Percentiles rank a stretch among this genome's conserved stretches.
These are phyloP conservation scores for Kodamaea sp. DNA, from an alignment of 1,139 yeast genomes.

Conservation along the genomic window DNA sequence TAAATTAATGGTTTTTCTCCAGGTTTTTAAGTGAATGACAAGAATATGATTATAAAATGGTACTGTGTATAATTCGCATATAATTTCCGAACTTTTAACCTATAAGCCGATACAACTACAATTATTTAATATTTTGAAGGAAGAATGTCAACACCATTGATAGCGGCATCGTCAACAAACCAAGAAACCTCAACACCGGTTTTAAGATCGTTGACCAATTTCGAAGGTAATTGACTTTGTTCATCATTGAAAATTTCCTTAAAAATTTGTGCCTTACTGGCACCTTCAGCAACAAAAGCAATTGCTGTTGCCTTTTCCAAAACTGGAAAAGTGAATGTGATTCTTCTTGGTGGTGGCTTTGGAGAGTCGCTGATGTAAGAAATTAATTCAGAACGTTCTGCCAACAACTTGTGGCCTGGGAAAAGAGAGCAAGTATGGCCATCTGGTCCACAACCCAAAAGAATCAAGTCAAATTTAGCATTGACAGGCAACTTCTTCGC, in stretches of 20 bases:
- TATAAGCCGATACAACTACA: too few relatives aligned
- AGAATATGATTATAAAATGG: too few relatives aligned
- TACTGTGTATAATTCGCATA: too few relatives aligned
- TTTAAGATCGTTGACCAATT: conserved; percentile 57
- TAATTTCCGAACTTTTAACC: too few relatives aligned
- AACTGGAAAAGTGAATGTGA: conserved; percentile 66
- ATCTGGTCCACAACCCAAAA: conserved; percentile 77
- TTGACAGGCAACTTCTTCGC: conserved; percentile 41
- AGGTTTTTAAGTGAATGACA: too few relatives aligned
- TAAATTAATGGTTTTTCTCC: too few relatives aligned
- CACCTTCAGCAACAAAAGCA: conserved; percentile 88
- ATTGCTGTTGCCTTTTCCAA: conserved; percentile 53
- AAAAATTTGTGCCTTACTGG: conserved; percentile 72
- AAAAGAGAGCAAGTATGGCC: conserved; percentile 79
- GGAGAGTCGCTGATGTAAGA: conserved; percentile 59
- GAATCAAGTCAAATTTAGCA: conserved; percentile 49
- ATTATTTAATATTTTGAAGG: conserved; percentile 40
- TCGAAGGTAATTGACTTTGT: conserved; percentile 58
- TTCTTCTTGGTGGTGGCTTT: conserved; percentile 75
- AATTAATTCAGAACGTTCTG: conserved; percentile 37
- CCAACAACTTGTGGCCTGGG: conserved; percentile 52
- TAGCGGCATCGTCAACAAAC: conserved; percentile 78
- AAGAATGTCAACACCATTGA: conserved; percentile 56
- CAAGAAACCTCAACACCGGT: conserved; percentile 55
- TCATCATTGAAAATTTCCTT: conserved; percentile 63